Evolutionary conservation across 2,329 filamentous ascomycete species (phyloP), one percentile per base, ranked within the genome.

Genomic region (Verticillium isaacii): DNA sequence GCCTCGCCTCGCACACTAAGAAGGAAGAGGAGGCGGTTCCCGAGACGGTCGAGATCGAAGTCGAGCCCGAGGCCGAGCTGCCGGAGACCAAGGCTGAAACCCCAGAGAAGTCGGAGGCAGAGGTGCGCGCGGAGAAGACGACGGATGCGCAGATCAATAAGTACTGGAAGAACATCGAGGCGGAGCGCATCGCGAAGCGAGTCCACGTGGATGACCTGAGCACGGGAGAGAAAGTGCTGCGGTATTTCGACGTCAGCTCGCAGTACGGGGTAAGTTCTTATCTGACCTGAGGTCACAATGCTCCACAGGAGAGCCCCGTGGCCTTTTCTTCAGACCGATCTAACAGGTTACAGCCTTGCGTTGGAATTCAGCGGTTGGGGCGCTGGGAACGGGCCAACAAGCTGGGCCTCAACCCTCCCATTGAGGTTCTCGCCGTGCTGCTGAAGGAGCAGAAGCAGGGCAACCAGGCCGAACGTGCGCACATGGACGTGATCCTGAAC

Each of bases 181-280:
- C 79, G 50, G 82, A 87, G 69, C 82, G 92, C 67, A 82, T 82
- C 63, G 85, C 91, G 19, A 84, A 85, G 52, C 80, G 89, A 68
- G 87, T 96, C 39, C 95, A 98, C 71, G 92, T 96, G 76, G 76
- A 89, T 68, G 88, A 82, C 2, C 72, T 98, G 67, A 83, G 81
- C 12, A 67, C 90, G 56, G 82, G 89, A 61, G 93, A 98, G 81
- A 97, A 94, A 80, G 87, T 98, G 32, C 76, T 98, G 69, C 82
- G 94, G 65, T 91, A 97, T 73, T 99, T 95, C 76, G 95, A 99
- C 73, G 89, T 96, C 67, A 95, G 89, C 71, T 91, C 85, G 63
- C 91, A 97, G 70, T 99, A 91, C 74, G 95, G 95, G 61, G 93
- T 96, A 86, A 80, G 91, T 87, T n/a, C 60, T 32, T 29, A 32